These are phyloP conservation scores for Amanita fuliginea DNA, from an alignment of 768 basidiomycete genomes.

Conservation along the genomic window DNA sequence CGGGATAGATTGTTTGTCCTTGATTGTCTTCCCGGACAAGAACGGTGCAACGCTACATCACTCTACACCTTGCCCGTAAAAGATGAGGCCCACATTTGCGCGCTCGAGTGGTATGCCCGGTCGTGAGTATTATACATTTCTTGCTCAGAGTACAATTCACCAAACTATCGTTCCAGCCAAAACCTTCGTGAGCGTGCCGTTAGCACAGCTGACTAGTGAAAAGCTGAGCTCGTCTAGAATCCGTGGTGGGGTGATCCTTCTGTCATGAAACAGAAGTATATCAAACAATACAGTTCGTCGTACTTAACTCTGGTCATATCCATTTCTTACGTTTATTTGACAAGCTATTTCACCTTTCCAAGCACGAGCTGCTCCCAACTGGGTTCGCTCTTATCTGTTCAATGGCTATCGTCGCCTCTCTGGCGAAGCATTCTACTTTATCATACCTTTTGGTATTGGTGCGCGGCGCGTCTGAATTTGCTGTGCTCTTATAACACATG, in stretches of 20 bases:
- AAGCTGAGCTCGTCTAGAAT: slow-evolving; percentile 33
- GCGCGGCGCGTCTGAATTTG: slow-evolving; percentile 1
- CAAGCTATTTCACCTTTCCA: slow-evolving; percentile 82
- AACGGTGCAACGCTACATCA: slow-evolving; percentile 15
- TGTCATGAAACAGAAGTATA: slow-evolving; percentile 58
- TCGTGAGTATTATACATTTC: slow-evolving; percentile 36
- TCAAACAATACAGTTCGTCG: slow-evolving; percentile 71
- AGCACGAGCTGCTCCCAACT: slow-evolving; percentile 60
- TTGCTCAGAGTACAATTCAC: not conserved
- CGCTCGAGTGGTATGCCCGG: slow-evolving; percentile 74
- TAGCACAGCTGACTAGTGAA: not conserved
- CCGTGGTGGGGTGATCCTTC: slow-evolving; percentile 85
- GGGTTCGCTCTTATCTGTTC: slow-evolving; percentile 69
- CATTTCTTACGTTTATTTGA: slow-evolving; percentile 1
- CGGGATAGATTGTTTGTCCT: slow-evolving; percentile 16
- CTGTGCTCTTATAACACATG: not conserved
- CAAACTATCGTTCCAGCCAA: slow-evolving; percentile 38
- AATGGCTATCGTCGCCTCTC: slow-evolving; percentile 76
- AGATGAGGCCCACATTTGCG: slow-evolving; percentile 55
- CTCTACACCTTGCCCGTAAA: slow-evolving; percentile 12
- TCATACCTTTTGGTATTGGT: slow-evolving; percentile 72
- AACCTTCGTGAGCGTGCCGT: slow-evolving; percentile 55
- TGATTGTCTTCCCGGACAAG: slow-evolving; percentile 23
- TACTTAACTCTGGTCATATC: not conserved
- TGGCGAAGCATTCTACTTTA: slow-evolving; percentile 67